Base-by-base conservation (phyloP, 225 moss, liverwort and hornwort genomes). In the Climacium dendroides region DNA sequence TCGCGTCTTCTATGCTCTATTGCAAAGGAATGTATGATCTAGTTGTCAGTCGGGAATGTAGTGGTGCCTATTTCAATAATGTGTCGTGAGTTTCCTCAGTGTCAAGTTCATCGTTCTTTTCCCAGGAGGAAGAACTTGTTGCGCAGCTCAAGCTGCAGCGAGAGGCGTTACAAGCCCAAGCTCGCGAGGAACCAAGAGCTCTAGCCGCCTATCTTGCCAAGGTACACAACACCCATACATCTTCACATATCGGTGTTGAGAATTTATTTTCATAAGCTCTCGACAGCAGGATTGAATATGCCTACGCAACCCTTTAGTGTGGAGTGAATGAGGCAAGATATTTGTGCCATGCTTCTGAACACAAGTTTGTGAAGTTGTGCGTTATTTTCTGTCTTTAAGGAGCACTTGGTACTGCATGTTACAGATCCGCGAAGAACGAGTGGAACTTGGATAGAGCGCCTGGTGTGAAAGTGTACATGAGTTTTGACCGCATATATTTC, bases 81-180 rank as follows among this genome's bases (percentile, higher is more conserved):
- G 23, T 61, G 85, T 83, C 48, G 81, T 43, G 34, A 59, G 59
- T 77, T 25, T 87, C 53, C 87, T 86, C 47, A 83, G 19, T 76
- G n/a, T 74, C 39, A 16, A 52, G 52, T 82, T 26, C 53, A 19
- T 89, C 48, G 77, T 81, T 72, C 63, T 69, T 81, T 74, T 74
- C 60, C 72, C 92, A 94, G 94, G 92, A 92, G 91, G 94, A 94
- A 85, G 90, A 92, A 87, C 74, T 74, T 65, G 89, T 89, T 87
- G 91, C 88, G 60, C 88, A 94, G 92, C 94, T 94, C 41, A 94
- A 81, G 88, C 59, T 92, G 73, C 92, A 91, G 66, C 87, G 91
- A 65, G 91, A 89, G 79, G 88, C 88, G 41, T 91, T 94, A 83
- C 91, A 88, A 85, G 88, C 85, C 28, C 85, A 90, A 73, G 88